Base-by-base conservation (phyloP, 257 asterid genomes). In the Solanum clarkiae region DNA sequence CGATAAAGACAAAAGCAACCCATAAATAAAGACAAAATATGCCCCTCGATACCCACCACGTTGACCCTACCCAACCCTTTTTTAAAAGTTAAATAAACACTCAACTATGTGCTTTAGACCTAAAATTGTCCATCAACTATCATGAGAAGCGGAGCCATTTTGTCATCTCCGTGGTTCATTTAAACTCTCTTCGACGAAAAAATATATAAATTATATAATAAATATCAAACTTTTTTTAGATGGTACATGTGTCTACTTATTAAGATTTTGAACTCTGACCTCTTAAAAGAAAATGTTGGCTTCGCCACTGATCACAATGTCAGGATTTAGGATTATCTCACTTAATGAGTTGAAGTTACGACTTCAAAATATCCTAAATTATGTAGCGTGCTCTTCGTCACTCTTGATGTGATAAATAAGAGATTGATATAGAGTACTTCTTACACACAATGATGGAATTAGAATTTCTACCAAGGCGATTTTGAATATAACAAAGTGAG, bases 21-120 rank as follows among this genome's bases (percentile, higher is more conserved):
- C 65, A 79, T 79, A 79, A 79, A 79, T 79, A 79, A 79, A 79
- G 83, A 79, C 83, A 53, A 79, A 79, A 53, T 79, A 79, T 51
- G 63, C 82, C 82, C 82, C 63, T 51, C 47, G 47, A 77, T 77
- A 24, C 82, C 63, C 82, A 47, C 62, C 20, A 24, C 82, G 82
- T 77, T 77, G 82, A 77, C 82, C 82, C 82, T 77, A 24, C 82
- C 3, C 20, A 18, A 42, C 10, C 8, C 24, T 18, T 0, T 18
- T 57, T 57, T 1, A 18, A 57, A 20, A 44, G 9, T 44, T 44
- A 7, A 44, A 44, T 1, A 44, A 44, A 44, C 47, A 44, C 1
- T 44, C 9, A 6, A 44, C 47, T 44, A 44, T 44, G 9, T 7
- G 9, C 9, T 57, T 20, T 57, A 57, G 65, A 57, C 26, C 65